These are phyloP conservation scores for Saturnispora mendoncae DNA, from an alignment of 805 yeast genomes.

Conservation along the genomic window DNA sequence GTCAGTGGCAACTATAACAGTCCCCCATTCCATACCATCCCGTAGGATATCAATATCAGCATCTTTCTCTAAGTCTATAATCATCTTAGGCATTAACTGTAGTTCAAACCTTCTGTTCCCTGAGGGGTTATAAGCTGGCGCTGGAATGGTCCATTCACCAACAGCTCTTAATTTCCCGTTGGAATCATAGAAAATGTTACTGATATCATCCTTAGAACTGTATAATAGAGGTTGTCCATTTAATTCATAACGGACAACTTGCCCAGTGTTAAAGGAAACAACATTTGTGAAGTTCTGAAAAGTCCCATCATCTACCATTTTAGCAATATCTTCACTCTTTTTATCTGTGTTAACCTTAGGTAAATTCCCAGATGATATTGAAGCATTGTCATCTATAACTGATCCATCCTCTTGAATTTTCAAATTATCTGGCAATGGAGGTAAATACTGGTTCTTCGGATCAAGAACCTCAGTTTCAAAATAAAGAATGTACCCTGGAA, in stretches of 20 bases:
- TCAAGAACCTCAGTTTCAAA: constrained; percentile 65
- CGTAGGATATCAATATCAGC: constrained; percentile 35
- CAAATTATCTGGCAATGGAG: constrained; percentile 36
- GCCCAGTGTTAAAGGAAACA: constrained; percentile 75
- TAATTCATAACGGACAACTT: constrained; percentile 76
- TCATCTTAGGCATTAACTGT: constrained; percentile 91
- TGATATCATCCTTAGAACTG: constrained; percentile 49
- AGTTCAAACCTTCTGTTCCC: constrained; percentile 63
- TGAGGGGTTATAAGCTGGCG: constrained; percentile 52
- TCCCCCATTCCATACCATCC: constrained; percentile 97
- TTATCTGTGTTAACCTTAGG: constrained; percentile 15
- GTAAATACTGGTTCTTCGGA: constrained; percentile 34
- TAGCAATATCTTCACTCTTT: constrained; percentile 40
- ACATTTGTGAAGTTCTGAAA: constrained; percentile 73
- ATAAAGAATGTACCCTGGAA: constrained; percentile 59
- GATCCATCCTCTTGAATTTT: constrained; percentile 13
- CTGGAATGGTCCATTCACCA: constrained; percentile 36
- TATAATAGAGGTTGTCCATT: constrained; percentile 74
- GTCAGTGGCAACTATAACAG: constrained; percentile 68
- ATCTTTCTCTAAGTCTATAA: constrained; percentile 59
- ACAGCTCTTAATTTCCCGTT: constrained; percentile 20
- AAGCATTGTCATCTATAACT: constrained; percentile 10
- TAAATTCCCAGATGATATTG: constrained; percentile 14
- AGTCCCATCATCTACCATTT: constrained; percentile 59
- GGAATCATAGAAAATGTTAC: constrained; percentile 31